Base-by-base conservation (phyloP, 2,329 filamentous ascomycete species). In the Coniella vitis region DNA sequence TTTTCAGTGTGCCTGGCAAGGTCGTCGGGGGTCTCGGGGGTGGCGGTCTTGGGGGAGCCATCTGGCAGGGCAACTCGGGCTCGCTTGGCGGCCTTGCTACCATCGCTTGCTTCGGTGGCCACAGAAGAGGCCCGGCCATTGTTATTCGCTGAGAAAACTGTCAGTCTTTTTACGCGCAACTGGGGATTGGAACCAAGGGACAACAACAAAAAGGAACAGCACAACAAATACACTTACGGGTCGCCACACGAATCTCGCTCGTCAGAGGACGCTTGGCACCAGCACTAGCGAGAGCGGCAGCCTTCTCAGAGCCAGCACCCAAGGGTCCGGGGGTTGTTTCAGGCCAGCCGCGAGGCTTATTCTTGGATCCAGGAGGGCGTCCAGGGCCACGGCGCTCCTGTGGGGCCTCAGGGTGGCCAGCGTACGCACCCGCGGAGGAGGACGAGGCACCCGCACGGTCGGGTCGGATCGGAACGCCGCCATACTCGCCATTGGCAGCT, bases 341-440 rank as follows among this genome's bases (percentile, higher is more conserved):
- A 16, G 4, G 7, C 3, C 37, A 21, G 2, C 32, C 19, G 3
- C 49, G 38, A 5, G 31, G 36, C 14, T 44, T 44, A 31, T 53
- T 53, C 39, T 51, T 53, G 5, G 51, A 53, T 3, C 51, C 51
- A 5, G 44, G 47, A 25, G 51, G 51, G 14, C 51, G 47, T 5
- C 51, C 51, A n/a, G 51, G 51, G 7, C 51, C 47, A 41, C 51
- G 51, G 19, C 51, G 51, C 51, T 53, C 51, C 35, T 53, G 47
- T 5, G 51, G 43, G 22, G 32, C 35, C 35, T 51, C 51, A 4
- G 47, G 20, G 7, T 38, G 21, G n/a, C 17, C 36, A 10, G 37
- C 17, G 4, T 21, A 47, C 25, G 25, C 25, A 17, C 36, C 25
- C 20, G 29, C 25, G 22, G 36, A 1, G 12, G 36, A 21, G 16